phyloP scores from a whole-genome alignment of 1,284 basidiomycete species.

The Irpex sp. region DNA sequence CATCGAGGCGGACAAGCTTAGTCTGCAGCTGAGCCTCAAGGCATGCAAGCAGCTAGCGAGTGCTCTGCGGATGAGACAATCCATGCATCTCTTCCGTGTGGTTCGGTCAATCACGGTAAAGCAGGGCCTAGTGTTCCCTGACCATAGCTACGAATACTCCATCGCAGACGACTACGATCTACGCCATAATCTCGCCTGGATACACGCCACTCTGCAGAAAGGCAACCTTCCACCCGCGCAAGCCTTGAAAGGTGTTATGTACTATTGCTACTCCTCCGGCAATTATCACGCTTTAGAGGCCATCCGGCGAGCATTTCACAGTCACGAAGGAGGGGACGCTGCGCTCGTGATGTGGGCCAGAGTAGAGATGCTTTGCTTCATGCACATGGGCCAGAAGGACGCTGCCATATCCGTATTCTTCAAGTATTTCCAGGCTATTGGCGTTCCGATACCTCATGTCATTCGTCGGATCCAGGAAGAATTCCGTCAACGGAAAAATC shows the following conservation, averaged over 20 bases:
- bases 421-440: constrained; percentile 31
- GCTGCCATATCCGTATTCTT: constrained; percentile 25
- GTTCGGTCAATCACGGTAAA: neutral
- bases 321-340: neutral
- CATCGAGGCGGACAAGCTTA: neutral
- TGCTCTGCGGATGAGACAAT: too few relatives aligned
- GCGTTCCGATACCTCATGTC: constrained; percentile 25
- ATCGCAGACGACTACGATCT: neutral
- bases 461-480: neutral
- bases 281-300: constrained; percentile 9
- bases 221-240: neutral
- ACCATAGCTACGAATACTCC: neutral
- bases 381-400: constrained; percentile 17
- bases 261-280: neutral
- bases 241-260: neutral
- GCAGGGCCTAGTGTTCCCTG: neutral
- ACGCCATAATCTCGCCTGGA: neutral
- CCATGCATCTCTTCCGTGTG: too few relatives aligned
- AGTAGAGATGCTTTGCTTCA: constrained; percentile 35
- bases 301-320: constrained; percentile 20
- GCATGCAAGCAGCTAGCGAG: too few relatives aligned
- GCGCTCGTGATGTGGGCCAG: constrained; percentile 30
- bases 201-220: neutral
- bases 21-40: neutral
- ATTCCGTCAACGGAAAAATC: neutral